Evolutionary conservation across 257 asterid species (phyloP).

Genomic region (Rehmannia glutinosa): DNA sequence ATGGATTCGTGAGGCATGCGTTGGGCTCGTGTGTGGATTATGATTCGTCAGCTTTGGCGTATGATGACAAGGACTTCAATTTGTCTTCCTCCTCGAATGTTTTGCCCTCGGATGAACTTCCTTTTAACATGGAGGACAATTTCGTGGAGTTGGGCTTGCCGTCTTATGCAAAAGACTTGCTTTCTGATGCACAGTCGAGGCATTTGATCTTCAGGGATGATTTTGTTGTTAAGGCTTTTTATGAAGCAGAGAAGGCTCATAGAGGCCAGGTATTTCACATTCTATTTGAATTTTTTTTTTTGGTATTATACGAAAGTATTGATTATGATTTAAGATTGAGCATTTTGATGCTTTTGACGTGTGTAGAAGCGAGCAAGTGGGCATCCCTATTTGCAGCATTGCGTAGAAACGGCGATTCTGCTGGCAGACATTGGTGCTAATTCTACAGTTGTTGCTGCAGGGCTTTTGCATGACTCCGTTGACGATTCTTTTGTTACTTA

Average conservation of each 20-base stretch:
- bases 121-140: slow-evolving; percentile 79
- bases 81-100: slow-evolving; percentile 28
- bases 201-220: slow-evolving; percentile 68
- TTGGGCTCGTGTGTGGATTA: slow-evolving; percentile 70
- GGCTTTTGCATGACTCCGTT: slow-evolving; percentile 86
- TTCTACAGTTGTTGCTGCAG: slow-evolving; percentile 91
- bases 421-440: slow-evolving; percentile 80
- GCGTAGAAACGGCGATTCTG: slow-evolving; percentile 82
- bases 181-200: slow-evolving; percentile 62
- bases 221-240: slow-evolving; percentile 72
- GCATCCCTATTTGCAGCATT: slow-evolving; percentile 91
- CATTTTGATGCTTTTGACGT: slow-evolving; percentile 7
- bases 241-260: slow-evolving; percentile 70
- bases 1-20: slow-evolving; percentile 70
- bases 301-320: not conserved
- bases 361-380: slow-evolving; percentile 88
- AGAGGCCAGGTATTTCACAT: slow-evolving; percentile 91
- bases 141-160: slow-evolving; percentile 40
- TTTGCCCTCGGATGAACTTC: slow-evolving; percentile 70
- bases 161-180: slow-evolving; percentile 60
- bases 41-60: slow-evolving; percentile 42
- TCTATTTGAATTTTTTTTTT: slow-evolving; percentile 11
- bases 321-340: not conserved
- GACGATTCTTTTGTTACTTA: slow-evolving; percentile 74
- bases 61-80: slow-evolving; percentile 34